These are phyloP conservation scores for Aphanomyces stellatus DNA, from an alignment of 352 stramenopile genomes.

Conservation along the genomic window DNA sequence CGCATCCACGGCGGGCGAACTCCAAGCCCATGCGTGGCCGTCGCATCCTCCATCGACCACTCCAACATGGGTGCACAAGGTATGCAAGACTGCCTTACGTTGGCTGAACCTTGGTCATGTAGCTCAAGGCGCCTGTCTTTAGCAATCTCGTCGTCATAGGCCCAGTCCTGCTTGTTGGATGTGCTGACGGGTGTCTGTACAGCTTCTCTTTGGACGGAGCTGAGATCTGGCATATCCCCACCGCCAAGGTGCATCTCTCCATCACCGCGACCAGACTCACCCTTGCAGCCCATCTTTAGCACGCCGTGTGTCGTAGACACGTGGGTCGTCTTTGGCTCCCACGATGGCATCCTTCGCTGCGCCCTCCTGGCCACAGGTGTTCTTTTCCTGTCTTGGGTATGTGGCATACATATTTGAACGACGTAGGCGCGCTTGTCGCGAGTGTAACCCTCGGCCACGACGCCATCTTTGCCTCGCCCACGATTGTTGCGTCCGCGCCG, in stretches of 20 bases:
- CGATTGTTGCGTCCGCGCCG: neutral
- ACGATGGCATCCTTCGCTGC: slow-evolving; percentile 11
- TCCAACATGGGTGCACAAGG: neutral
- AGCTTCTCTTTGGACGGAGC: neutral
- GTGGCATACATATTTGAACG: no score
- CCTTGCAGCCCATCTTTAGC: slow-evolving; percentile 13
- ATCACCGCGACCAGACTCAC: no score
- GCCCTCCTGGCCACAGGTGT: neutral
- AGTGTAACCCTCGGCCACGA: neutral
- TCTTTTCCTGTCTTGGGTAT: neutral
- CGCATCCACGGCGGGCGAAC: neutral
- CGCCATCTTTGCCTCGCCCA: slow-evolving; percentile 1
- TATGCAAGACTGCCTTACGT: neutral
- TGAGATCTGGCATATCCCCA: neutral
- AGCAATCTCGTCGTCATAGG: neutral
- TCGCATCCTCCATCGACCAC: neutral
- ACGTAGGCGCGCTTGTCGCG: neutral
- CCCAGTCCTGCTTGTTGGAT: neutral
- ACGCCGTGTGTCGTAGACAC: neutral
- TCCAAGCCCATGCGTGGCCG: neutral
- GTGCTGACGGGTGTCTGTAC: slow-evolving; percentile 1
- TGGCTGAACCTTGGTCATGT: neutral
- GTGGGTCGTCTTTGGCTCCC: slow-evolving; percentile 1
- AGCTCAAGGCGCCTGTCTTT: neutral
- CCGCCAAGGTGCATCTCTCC: neutral